Evolutionary conservation across 2,329 filamentous ascomycete genomes (phyloP).

Genomic region (Claviceps sp.): DNA sequence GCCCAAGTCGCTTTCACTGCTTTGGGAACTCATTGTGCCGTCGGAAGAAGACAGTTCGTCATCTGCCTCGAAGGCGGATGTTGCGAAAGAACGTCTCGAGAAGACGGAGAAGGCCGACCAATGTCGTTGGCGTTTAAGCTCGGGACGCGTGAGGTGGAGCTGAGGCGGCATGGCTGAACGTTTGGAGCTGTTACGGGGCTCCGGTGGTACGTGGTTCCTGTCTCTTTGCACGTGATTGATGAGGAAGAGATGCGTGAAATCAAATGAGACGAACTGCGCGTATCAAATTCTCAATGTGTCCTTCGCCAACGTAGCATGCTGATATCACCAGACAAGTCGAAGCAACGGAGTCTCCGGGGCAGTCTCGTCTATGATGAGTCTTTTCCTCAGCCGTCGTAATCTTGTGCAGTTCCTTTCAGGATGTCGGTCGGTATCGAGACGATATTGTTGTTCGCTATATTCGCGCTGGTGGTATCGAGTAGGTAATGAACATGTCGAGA

Average conservation of each 20-base stretch:
- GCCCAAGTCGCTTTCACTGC: slow-evolving; percentile 22
- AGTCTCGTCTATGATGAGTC: neutral
- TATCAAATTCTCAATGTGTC: neutral
- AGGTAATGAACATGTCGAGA: neutral
- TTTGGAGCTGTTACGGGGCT: neutral
- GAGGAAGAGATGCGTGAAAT: neutral
- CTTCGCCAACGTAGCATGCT: neutral
- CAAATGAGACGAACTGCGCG: no score
- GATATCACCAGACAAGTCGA: neutral
- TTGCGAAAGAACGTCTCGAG: slow-evolving; percentile 42
- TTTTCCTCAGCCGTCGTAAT: neutral
- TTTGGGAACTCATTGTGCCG: slow-evolving; percentile 21
- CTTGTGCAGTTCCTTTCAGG: neutral
- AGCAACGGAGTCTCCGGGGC: neutral
- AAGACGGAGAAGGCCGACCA: slow-evolving; percentile 35
- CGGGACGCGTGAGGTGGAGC: slow-evolving; percentile 24
- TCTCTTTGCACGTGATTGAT: slow-evolving; percentile 2
- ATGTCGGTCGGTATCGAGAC: neutral
- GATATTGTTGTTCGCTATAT: neutral
- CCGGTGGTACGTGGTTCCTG: neutral
- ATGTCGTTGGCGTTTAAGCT: slow-evolving; percentile 26
- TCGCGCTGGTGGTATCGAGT: neutral
- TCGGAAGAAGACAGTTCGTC: slow-evolving; percentile 45
- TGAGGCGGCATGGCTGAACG: slow-evolving; percentile 5
- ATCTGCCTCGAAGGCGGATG: slow-evolving; percentile 54